Evolutionary conservation across 2,329 filamentous ascomycete genomes (phyloP), one percentile per base, ranked within the genome.

Genomic region (Penicillium sp.): DNA sequence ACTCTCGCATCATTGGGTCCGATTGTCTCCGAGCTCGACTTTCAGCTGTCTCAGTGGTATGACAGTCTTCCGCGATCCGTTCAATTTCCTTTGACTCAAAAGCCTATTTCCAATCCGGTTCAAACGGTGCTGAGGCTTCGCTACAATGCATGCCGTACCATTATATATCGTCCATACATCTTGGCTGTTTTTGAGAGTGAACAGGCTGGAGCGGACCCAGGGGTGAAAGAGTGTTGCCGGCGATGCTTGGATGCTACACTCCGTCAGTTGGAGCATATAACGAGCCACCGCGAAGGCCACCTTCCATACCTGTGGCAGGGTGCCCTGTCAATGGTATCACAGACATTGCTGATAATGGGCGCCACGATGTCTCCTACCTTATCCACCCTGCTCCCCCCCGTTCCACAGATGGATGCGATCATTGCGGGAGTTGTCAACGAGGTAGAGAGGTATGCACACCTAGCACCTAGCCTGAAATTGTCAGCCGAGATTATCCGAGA

Each of bases 231-330:
- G 47, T 89, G 87, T 67, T 93, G 90, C 71, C 85, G 88, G 66
- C 90, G 90, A 70, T 93, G 89, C 69, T 78, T 94, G 25, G 90
- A 93, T 69, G 89, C 90, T 50, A 89, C 87, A 53, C 82, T 93
- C 60, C 83, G 88, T 62, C 90, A 94, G 73, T 78, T 93, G 53
- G 89, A 93, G 74, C 85, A 91, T 69, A 87, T 93, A 61, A 81
- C 83, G 52, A 88, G 88, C 63, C 88, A 93, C 74, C 89, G 91
- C 68, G 88, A 88, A 58, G 89, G 90, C 48, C 89, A 93, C 69
- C 87, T 94, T 77, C 89, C 89, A 12, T 94, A 93, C 73, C 82
- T 93, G 19, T 94, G 89, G 87, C 90, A 93, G 76, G 89, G 89
- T 17, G 88, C 89, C 9, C 80, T 94, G 36, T 91, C 88, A 22